Conservation (phyloP, 352 stramenopile species). For the Pythium utonaiense region DNA sequence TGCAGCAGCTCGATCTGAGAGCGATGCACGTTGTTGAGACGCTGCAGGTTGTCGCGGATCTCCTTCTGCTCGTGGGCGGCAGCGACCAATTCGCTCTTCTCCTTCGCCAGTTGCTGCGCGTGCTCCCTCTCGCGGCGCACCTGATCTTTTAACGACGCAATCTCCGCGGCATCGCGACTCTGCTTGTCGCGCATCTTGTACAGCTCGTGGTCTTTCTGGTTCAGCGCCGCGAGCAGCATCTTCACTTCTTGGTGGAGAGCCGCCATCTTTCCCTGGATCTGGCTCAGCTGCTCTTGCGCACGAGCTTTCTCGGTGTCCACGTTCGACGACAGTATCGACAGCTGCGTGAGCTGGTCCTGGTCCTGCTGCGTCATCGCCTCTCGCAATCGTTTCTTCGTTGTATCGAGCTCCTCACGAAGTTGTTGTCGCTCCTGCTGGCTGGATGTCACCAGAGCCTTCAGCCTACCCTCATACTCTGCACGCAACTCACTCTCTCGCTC, state of each 20-base stretch:
- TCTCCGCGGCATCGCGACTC: constrained; percentile 26
- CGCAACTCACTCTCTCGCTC: constrained; percentile 32
- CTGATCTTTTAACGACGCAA: constrained; percentile 31
- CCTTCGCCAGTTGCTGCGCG: constrained; percentile 26
- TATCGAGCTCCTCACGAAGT: constrained; percentile 35
- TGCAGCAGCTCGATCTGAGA: constrained; percentile 73
- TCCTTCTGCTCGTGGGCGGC: constrained; percentile 39
- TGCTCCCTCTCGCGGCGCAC: constrained; percentile 34
- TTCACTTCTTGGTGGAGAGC: constrained; percentile 66
- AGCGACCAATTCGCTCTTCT: constrained; percentile 37
- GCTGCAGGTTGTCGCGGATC: constrained; percentile 49
- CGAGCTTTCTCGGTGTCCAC: constrained; percentile 49
- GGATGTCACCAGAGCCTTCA: constrained; percentile 2
- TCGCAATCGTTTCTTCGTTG: constrained; percentile 33
- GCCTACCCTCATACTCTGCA: constrained; percentile 17
- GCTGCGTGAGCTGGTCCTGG: constrained; percentile 61
- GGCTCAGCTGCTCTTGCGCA: constrained; percentile 31
- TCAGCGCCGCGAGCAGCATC: constrained; percentile 56
- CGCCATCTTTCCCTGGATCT: constrained; percentile 48
- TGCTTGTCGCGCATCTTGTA: constrained; percentile 30
- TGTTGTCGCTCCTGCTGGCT: constrained; percentile 10
- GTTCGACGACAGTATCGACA: constrained; percentile 39
- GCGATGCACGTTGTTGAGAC: constrained; percentile 63
- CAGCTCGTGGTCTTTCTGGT: constrained; percentile 58
- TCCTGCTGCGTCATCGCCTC: constrained; percentile 58